Conservation (phyloP, 805 yeast species). For the Cyberlindnera xishuangbannaensis region DNA sequence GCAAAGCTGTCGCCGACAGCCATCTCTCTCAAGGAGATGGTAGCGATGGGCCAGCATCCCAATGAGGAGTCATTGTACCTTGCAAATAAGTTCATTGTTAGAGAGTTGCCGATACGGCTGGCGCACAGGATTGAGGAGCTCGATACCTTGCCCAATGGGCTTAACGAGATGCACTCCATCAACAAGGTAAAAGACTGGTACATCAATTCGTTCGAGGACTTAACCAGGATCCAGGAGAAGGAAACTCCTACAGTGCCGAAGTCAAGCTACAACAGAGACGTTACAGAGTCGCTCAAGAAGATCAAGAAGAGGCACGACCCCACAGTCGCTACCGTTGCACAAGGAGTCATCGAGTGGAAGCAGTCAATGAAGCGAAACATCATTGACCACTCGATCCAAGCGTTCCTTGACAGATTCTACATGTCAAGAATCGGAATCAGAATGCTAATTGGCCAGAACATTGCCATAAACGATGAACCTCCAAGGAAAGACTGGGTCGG, state of each 20-base stretch:
- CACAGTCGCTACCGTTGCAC: constrained; percentile 86
- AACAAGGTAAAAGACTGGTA: constrained; percentile 81
- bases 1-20: constrained; percentile 79
- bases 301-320: constrained; percentile 88
- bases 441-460: constrained; percentile 92
- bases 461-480: constrained; percentile 71
- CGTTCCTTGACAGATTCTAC: constrained; percentile 79
- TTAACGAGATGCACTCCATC: constrained; percentile 69
- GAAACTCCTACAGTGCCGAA: constrained; percentile 47
- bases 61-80: constrained; percentile 72
- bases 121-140: constrained; percentile 84
- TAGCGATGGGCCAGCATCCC: constrained; percentile 79
- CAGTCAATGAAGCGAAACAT: constrained; percentile 38
- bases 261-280: constrained; percentile 60
- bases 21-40: constrained; percentile 83
- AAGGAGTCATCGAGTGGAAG: constrained; percentile 91
- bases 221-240: constrained; percentile 42
- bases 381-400: constrained; percentile 70
- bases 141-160: constrained; percentile 71
- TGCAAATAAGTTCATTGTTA: constrained; percentile 79
- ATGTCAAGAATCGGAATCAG: constrained; percentile 89
- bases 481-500: constrained; percentile 72
- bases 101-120: constrained; percentile 80
- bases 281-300: constrained; percentile 57
- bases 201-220: constrained; percentile 82